phyloP scores from a whole-genome alignment of 495 filamentous ascomycete species.

The Penicillium riverlandense region DNA sequence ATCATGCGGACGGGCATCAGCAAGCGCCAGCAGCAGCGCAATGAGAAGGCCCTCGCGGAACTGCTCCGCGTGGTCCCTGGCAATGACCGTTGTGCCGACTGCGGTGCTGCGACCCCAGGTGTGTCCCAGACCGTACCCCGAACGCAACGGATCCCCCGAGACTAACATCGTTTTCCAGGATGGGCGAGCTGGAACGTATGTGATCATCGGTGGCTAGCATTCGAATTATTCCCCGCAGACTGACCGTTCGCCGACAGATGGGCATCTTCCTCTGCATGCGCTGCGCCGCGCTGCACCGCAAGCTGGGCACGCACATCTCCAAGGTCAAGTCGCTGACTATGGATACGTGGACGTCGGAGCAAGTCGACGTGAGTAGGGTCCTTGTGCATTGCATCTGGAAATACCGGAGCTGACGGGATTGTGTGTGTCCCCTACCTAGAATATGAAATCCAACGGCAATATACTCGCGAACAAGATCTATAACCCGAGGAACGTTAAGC shows the following conservation, averaged over 20 bases:
- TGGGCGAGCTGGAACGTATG: conserved; percentile 99
- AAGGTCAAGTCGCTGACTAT: conserved; percentile 98
- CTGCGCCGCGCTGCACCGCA: conserved; percentile 91
- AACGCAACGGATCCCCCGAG: not conserved
- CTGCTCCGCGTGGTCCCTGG: conserved; percentile 80
- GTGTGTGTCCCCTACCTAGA: conserved; percentile 44
- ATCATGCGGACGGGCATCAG: conserved; percentile 53
- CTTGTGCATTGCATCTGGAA: not conserved
- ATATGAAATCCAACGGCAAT: conserved; percentile 90
- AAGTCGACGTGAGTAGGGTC: conserved; percentile 71
- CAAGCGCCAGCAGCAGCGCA: conserved; percentile 96
- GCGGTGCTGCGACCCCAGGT: conserved; percentile 88
- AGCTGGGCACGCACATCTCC: conserved; percentile 93
- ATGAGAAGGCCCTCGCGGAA: conserved; percentile 86
- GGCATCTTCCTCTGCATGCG: conserved; percentile 97
- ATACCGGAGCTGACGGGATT: conserved; percentile 4
- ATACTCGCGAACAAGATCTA: conserved; percentile 73
- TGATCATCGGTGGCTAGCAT: conserved; percentile 9
- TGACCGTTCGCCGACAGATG: conserved; percentile 49
- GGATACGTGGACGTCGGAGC: conserved; percentile 92
- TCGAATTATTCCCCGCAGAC: conserved; percentile 3
- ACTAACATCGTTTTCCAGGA: conserved; percentile 41
- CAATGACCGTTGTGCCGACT: conserved; percentile 94
- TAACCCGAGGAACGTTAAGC: conserved; percentile 76
- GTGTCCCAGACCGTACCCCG: conserved; percentile 18